These are phyloP conservation scores for Apodospora peruviana DNA, from an alignment of 495 filamentous ascomycete genomes.

Conservation along the genomic window DNA sequence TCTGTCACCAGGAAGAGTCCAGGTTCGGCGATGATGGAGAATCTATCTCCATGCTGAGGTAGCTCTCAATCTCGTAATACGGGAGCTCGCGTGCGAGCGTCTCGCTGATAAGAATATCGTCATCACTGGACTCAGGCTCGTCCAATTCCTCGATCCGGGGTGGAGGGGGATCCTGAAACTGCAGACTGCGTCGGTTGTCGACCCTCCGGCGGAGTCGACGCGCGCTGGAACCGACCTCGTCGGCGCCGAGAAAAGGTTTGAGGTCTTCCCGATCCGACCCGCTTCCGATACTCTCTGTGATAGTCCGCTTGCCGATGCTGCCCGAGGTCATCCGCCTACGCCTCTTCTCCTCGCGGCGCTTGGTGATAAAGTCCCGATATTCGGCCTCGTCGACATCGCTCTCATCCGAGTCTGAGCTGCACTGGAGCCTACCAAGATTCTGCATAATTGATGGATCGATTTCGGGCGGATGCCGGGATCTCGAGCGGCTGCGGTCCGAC, in stretches of 20 bases:
- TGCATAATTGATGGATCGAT: slow-evolving; percentile 33
- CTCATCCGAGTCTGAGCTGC: slow-evolving; percentile 38
- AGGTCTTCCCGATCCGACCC: slow-evolving; percentile 49
- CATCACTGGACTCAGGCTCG: slow-evolving; percentile 44
- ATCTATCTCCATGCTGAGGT: slow-evolving; percentile 41
- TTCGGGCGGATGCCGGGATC: slow-evolving; percentile 29
- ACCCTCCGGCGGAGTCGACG: slow-evolving; percentile 44
- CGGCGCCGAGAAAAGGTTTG: slow-evolving; percentile 33
- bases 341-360: slow-evolving; percentile 33
- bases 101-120: slow-evolving; percentile 41
- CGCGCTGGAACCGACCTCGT: slow-evolving; percentile 37
- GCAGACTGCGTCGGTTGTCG: slow-evolving; percentile 42
- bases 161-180: slow-evolving; percentile 42
- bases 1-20: no score
- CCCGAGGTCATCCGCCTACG: slow-evolving; percentile 45
- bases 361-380: slow-evolving; percentile 24
- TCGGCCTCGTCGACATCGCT: slow-evolving; percentile 36
- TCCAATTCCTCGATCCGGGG: slow-evolving; percentile 48
- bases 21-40: no score
- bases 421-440: slow-evolving; percentile 36
- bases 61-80: slow-evolving; percentile 43
- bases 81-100: slow-evolving; percentile 40
- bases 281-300: slow-evolving; percentile 47
- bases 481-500: slow-evolving; percentile 39
- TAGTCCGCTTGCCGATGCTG: slow-evolving; percentile 48